A percentile compares a stretch with the other conserved stretches of the same genome.
Conservation (phyloP, 1,284 basidiomycete genomes). For the Meira miltonrushii region DNA sequence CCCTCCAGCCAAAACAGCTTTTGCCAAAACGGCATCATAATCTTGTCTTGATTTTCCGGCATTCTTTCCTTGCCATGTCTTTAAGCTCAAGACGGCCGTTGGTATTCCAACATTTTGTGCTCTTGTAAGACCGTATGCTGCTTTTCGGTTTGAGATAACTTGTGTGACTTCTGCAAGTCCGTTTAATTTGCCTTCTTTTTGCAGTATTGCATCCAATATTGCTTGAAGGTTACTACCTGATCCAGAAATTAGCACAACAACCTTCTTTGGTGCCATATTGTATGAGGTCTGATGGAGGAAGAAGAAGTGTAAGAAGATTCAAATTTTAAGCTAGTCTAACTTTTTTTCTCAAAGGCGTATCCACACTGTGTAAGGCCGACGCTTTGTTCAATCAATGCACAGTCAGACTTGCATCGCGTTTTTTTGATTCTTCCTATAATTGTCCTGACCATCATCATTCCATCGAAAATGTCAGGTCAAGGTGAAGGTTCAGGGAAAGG, state of each 20-base stretch:
- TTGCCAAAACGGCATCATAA: constrained; percentile 80
- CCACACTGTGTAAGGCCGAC: too few relatives aligned
- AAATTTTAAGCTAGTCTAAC: neutral
- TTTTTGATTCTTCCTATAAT: too few relatives aligned
- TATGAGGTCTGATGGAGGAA: neutral
- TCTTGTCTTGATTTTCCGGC: constrained; percentile 67
- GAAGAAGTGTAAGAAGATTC: neutral
- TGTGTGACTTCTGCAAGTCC: constrained; percentile 63
- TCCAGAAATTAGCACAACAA: constrained; percentile 49
- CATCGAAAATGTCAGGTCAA: too few relatives aligned
- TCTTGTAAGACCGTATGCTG: constrained; percentile 79
- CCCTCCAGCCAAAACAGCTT: constrained; percentile 60
- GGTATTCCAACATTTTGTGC: constrained; percentile 75
- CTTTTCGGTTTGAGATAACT: constrained; percentile 88
- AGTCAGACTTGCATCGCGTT: too few relatives aligned
- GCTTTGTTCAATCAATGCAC: too few relatives aligned
- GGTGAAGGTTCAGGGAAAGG: neutral
- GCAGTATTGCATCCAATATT: constrained; percentile 72
- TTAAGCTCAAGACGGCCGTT: constrained; percentile 75
- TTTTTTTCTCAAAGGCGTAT: too few relatives aligned
- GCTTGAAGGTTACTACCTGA: constrained; percentile 84
- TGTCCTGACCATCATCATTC: too few relatives aligned
- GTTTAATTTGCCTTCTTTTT: constrained; percentile 55
- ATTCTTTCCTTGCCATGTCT: constrained; percentile 73
- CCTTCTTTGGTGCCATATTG: constrained; percentile 6